Evolutionary conservation across 345 rosid genomes (phyloP).

Genomic region (Camelina hispida): DNA sequence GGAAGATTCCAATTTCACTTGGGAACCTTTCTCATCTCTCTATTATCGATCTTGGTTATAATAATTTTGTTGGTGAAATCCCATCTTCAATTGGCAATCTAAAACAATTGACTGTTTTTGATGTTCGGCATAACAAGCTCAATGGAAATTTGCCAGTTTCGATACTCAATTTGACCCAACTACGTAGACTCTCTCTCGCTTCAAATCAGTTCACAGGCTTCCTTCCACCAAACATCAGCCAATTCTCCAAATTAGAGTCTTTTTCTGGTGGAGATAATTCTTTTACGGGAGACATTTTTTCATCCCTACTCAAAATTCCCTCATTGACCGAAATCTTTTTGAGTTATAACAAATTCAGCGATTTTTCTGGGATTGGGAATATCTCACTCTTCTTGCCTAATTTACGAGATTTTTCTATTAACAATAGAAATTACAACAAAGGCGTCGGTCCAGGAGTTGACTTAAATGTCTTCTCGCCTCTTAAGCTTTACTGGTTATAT

Average conservation of each 20-base stretch:
- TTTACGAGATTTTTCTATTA: accelerated
- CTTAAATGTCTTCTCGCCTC: neutral
- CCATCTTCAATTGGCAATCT: conserved; percentile 3
- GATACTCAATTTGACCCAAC: neutral
- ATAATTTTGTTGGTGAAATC: neutral
- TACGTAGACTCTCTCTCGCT: neutral
- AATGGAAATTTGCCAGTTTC: conserved; percentile 28
- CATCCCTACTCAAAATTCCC: neutral
- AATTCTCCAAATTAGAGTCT: neutral
- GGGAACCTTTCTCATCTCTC: too few relatives aligned
- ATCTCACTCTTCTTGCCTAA: neutral
- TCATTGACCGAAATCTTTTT: accelerated
- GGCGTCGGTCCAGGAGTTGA: neutral
- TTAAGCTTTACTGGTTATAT: neutral
- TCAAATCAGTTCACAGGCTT: conserved; percentile 2
- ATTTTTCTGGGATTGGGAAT: neutral
- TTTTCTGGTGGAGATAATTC: accelerated
- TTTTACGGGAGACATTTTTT: neutral
- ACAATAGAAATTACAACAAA: neutral
- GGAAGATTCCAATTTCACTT: too few relatives aligned
- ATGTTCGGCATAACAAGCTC: neutral
- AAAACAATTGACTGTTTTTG: neutral
- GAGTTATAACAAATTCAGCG: neutral
- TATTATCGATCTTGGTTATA: too few relatives aligned
- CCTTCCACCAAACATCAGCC: conserved; percentile 8